Percentiles rank a stretch among this genome's conserved stretches.
Evolutionary conservation across 1,284 basidiomycete species (phyloP).

Genomic region (Cryptococcus neoformans): DNA sequence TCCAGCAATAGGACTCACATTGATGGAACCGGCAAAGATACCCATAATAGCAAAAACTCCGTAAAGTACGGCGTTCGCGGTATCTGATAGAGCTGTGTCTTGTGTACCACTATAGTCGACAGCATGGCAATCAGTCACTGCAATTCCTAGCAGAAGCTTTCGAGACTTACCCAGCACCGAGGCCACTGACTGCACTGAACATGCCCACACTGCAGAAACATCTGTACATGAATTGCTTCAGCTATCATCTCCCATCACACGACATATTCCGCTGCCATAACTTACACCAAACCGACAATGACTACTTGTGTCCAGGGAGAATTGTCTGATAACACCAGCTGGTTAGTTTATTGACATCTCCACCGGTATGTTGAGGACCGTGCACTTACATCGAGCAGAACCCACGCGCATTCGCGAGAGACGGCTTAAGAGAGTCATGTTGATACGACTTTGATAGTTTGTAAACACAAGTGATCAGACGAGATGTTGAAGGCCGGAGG

Average conservation of each 20-base stretch:
- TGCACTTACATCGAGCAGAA: slow-evolving; percentile 8
- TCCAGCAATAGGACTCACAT: slow-evolving; percentile 45
- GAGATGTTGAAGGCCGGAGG: no score
- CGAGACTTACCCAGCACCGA: slow-evolving; percentile 50
- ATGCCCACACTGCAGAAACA: slow-evolving; percentile 53
- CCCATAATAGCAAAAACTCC: slow-evolving; percentile 53
- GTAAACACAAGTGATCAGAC: no score
- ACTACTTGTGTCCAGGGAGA: slow-evolving; percentile 52
- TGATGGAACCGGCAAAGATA: slow-evolving; percentile 54
- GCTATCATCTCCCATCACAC: neutral
- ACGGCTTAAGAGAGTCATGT: neutral
- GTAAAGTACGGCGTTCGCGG: slow-evolving; percentile 54
- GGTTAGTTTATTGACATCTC: neutral
- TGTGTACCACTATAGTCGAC: slow-evolving; percentile 42
- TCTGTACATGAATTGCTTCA: neutral
- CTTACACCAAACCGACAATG: slow-evolving; percentile 51
- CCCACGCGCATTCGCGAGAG: slow-evolving; percentile 4
- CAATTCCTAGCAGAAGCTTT: neutral
- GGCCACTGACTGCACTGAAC: slow-evolving; percentile 55
- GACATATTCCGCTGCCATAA: neutral
- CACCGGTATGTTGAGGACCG: neutral
- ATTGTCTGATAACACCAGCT: slow-evolving; percentile 26
- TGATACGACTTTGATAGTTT: no score
- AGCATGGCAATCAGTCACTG: neutral
- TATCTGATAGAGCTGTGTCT: slow-evolving; percentile 52